Evolutionary conservation across 805 yeast species (phyloP).

Genomic region (Starmerella stigmatis): DNA sequence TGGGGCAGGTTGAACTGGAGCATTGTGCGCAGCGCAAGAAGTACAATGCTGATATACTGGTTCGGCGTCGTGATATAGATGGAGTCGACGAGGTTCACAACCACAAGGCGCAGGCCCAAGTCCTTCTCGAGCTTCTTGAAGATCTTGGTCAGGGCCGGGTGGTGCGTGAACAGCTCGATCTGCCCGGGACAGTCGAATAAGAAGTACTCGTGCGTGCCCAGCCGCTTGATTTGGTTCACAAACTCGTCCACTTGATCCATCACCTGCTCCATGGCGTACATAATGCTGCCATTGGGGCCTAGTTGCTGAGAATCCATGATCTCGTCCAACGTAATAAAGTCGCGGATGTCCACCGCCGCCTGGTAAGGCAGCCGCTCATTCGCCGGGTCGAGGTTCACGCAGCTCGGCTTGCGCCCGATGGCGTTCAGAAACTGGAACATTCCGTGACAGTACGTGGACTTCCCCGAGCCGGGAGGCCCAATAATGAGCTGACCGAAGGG

Average conservation of each 20-base stretch:
- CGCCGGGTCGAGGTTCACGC: conserved; percentile 88
- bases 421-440: conserved; percentile 85
- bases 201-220: conserved; percentile 53
- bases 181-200: conserved; percentile 86
- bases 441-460: conserved; percentile 89
- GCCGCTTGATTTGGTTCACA: conserved; percentile 43
- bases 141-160: conserved; percentile 57
- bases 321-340: conserved; percentile 63
- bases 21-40: conserved; percentile 83
- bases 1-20: conserved; percentile 87
- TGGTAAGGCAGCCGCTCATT: conserved; percentile 63
- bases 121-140: conserved; percentile 54
- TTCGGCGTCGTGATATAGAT: conserved; percentile 75
- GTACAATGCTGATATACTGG: conserved; percentile 70
- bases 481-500: conserved; percentile 76
- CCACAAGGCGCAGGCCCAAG: conserved; percentile 53
- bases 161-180: conserved; percentile 88
- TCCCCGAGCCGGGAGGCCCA: conserved; percentile 98
- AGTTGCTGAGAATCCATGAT: conserved; percentile 59
- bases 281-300: conserved; percentile 87
- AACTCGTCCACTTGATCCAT: conserved; percentile 52
- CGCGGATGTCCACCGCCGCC: conserved; percentile 67
- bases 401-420: conserved; percentile 79
- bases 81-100: conserved; percentile 78
- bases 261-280: conserved; percentile 67